Evolutionary conservation across 306 rosid species (phyloP), one percentile per base, ranked within the genome.

Genomic region (Betula pendula): DNA sequence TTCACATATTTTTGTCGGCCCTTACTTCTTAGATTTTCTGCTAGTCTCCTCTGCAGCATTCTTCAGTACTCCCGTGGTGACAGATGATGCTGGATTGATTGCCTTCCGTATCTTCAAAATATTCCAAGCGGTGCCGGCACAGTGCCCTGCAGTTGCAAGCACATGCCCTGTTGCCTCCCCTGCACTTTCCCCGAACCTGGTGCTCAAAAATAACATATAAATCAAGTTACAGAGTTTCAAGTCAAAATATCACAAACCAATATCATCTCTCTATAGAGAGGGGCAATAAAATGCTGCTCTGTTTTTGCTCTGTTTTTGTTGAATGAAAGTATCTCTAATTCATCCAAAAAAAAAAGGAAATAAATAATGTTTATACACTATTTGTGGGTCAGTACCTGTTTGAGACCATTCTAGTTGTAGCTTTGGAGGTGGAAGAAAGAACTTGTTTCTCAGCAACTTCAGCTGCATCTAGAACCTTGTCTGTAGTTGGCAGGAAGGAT

Each of bases 361-460:
- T n/a, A n/a, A n/a, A n/a, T n/a, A n/a, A n/a, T n/a, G n/a, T n/a
- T n/a, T n/a, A n/a, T n/a, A n/a, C n/a, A n/a, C n/a, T n/a, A n/a
- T n/a, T 73, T 2, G 24, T 60, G 22, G 59, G 69, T 51, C 9
- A 29, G 60, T 81, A 92, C 97, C 98, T 93, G 55, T 89, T 79
- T 51, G 93, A 67, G 76, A 95, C 92, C 83, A 80, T 60, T 83
- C 90, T 89, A 2, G 91, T 83, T 43, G 96, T 80, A 49, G 96
- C 93, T 42, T 63, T 68, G 56, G 97, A 88, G 47, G 98, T 95
- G 49, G 97, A 97, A 25, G 88, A 69, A 67, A 95, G 59, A 20
- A 92, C 83, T 86, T 95, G 99, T 75, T 87, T 90, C 67, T 95
- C 99, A 33, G 97, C 99, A 22, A 88, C 93, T 85, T 95, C 99